These are phyloP conservation scores for Arthroderma sp. DNA, from an alignment of 2,329 filamentous ascomycete species.

Conservation along the genomic window DNA sequence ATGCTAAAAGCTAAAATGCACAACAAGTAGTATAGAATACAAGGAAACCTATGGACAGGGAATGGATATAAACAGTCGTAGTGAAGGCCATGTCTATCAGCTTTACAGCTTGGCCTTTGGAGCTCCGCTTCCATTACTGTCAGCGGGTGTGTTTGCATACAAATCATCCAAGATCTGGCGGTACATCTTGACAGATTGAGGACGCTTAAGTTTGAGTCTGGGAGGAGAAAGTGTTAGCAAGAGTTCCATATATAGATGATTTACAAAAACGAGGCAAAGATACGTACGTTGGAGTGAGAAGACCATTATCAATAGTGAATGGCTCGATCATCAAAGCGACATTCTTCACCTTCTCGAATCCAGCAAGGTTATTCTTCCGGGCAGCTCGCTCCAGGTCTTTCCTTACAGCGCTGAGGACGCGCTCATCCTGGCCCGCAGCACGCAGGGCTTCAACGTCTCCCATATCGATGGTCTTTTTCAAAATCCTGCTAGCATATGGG, in stretches of 20 bases:
- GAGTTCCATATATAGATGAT: not conserved
- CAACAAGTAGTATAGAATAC: no score
- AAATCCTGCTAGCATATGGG: slow-evolving; percentile 60
- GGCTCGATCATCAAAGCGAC: slow-evolving; percentile 69
- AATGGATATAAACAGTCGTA: no score
- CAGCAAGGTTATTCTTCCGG: slow-evolving; percentile 77
- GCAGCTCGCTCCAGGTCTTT: slow-evolving; percentile 67
- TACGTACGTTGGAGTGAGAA: slow-evolving; percentile 43
- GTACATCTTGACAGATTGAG: slow-evolving; percentile 51
- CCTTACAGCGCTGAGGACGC: slow-evolving; percentile 60
- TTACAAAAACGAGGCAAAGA: not conserved
- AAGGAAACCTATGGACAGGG: no score
- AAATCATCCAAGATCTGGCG: slow-evolving; percentile 45
- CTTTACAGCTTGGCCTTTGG: slow-evolving; percentile 29
- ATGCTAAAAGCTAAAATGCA: no score
- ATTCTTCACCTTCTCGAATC: slow-evolving; percentile 70
- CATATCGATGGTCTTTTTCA: slow-evolving; percentile 52
- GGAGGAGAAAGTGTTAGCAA: not conserved
- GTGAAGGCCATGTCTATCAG: no score
- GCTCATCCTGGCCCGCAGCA: slow-evolving; percentile 52
- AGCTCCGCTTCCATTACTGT: slow-evolving; percentile 19
- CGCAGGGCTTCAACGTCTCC: slow-evolving; percentile 55
- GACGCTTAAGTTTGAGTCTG: slow-evolving; percentile 59
- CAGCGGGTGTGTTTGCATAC: slow-evolving; percentile 42
- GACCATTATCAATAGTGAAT: slow-evolving; percentile 84